A percentile compares a stretch with the other conserved stretches of the same genome.
Evolutionary conservation across 306 rosid species (phyloP).

Genomic region (Hylodesmum podocarpum): DNA sequence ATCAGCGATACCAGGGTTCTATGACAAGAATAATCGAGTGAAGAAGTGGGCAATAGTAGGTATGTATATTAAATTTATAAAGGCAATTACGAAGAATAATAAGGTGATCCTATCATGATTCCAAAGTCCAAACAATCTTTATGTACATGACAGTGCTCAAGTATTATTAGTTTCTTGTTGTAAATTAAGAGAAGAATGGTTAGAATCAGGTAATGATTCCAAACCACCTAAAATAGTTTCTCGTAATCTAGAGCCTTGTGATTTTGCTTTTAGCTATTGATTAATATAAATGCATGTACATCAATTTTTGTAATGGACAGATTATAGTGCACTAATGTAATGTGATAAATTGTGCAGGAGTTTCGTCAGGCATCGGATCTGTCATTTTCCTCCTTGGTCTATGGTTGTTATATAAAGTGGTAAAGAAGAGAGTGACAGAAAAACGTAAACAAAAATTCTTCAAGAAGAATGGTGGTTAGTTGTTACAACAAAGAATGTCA

Average conservation of each 20-base stretch:
- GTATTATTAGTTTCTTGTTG: too few species aligned
- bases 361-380: constrained; percentile 21
- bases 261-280: neutral
- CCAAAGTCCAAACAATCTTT: too few species aligned
- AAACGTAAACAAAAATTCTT: constrained; percentile 22
- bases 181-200: too few species aligned
- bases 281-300: neutral
- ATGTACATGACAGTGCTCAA: too few species aligned
- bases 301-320: neutral
- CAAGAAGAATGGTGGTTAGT: constrained; percentile 32
- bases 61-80: constrained; percentile 4
- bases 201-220: too few species aligned
- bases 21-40: neutral
- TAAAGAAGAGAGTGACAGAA: neutral
- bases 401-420: constrained; percentile 7
- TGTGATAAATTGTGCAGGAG: neutral
- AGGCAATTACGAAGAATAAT: neutral
- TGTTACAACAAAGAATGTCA: constrained; percentile 19
- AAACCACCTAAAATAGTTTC: too few species aligned
- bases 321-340: neutral
- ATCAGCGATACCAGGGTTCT: neutral
- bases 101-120: too few species aligned
- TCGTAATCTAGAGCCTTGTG: neutral
- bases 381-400: neutral
- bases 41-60: constrained; percentile 30